These are phyloP conservation scores for Potentilla sterilis DNA, from an alignment of 306 rosid genomes.

Conservation along the genomic window DNA sequence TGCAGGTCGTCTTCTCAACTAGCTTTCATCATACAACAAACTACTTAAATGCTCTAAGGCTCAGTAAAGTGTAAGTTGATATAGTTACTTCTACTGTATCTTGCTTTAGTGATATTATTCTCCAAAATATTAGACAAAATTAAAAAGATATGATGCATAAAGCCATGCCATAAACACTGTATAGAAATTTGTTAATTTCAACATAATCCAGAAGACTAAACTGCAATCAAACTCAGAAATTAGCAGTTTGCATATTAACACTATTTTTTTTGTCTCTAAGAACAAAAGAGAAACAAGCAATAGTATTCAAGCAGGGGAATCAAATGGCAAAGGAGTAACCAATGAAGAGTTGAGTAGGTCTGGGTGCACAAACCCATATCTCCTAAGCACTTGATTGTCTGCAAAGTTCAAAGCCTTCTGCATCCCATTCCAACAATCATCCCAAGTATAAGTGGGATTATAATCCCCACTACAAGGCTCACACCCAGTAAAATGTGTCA, in stretches of 20 bases:
- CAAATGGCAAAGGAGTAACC: conserved; percentile 53
- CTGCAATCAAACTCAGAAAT: not conserved
- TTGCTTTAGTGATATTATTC: not conserved
- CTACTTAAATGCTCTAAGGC: not conserved
- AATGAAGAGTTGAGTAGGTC: conserved; percentile 35
- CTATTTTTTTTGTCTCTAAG: not conserved
- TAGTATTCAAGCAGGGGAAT: conserved; percentile 39
- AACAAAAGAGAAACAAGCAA: not conserved
- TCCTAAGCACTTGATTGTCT: conserved; percentile 76
- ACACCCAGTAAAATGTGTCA: conserved; percentile 89
- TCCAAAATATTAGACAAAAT: not conserved
- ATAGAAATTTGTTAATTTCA: not conserved
- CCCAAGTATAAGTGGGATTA: conserved; percentile 50
- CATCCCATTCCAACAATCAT: conserved; percentile 79
- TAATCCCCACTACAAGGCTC: conserved; percentile 85
- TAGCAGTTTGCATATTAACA: conserved; percentile 1
- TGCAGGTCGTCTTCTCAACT: not conserved
- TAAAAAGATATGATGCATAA: not conserved
- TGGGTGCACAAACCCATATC: conserved; percentile 52
- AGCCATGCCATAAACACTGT: not conserved
- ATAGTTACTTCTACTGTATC: not conserved
- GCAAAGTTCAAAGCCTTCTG: conserved; percentile 68
- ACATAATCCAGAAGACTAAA: not conserved
- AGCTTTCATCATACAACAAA: not conserved
- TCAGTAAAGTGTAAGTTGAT: not conserved